Conservation (phyloP, 352 stramenopile species). For the Globisporangium spinosum region DNA sequence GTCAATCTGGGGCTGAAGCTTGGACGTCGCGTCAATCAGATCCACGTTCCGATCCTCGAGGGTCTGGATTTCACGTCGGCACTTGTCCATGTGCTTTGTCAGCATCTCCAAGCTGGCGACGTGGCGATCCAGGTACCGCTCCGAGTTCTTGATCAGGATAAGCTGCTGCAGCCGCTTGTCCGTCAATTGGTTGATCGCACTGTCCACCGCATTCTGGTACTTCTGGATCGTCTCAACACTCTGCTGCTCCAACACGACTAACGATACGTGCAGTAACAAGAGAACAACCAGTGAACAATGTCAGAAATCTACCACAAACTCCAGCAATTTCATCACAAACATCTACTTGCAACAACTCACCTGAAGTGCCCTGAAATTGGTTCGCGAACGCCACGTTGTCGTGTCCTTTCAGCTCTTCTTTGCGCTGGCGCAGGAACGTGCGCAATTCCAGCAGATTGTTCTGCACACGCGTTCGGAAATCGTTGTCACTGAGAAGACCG, state of each 20-base stretch:
- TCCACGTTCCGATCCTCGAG: slow-evolving; percentile 78
- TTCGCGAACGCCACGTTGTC: slow-evolving; percentile 60
- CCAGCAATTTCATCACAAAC: not conserved
- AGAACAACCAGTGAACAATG: not conserved
- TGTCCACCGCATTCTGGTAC: slow-evolving; percentile 37
- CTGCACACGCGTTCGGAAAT: slow-evolving; percentile 54
- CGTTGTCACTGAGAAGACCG: slow-evolving; percentile 43
- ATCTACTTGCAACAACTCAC: slow-evolving; percentile 25
- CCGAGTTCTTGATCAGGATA: slow-evolving; percentile 69
- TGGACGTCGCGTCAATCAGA: slow-evolving; percentile 52
- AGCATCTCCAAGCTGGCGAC: slow-evolving; percentile 68
- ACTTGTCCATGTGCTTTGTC: slow-evolving; percentile 72
- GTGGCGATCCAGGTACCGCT: slow-evolving; percentile 68
- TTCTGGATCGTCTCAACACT: slow-evolving; percentile 43
- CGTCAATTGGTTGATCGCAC: slow-evolving; percentile 45
- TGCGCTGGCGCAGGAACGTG: slow-evolving; percentile 56
- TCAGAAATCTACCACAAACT: not conserved
- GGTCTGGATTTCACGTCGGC: slow-evolving; percentile 47
- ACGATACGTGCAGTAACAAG: slow-evolving; percentile 1
- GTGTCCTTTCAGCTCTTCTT: slow-evolving; percentile 36
- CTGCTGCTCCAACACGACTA: slow-evolving; percentile 63
- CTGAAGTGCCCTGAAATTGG: slow-evolving; percentile 63
- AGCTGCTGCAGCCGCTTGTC: slow-evolving; percentile 73
- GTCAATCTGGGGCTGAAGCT: slow-evolving; percentile 55
- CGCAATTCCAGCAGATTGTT: slow-evolving; percentile 78